Conservation (phyloP, 2,329 filamentous ascomycete species). For the Decorospora gaudefroyi region DNA sequence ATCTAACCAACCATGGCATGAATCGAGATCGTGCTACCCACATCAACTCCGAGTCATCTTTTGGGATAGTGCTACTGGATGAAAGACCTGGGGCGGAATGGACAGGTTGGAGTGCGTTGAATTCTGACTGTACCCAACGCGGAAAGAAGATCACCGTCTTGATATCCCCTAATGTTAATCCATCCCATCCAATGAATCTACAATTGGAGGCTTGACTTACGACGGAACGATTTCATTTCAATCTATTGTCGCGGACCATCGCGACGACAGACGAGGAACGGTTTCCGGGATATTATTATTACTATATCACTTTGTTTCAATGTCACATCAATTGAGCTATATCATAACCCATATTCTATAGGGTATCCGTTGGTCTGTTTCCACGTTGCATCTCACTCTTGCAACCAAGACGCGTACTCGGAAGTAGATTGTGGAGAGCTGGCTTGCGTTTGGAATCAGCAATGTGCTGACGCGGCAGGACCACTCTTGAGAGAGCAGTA, state of each 20-base stretch:
- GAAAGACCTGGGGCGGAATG: too few relatives aligned
- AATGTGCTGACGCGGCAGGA: neutral
- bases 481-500: neutral
- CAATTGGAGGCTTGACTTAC: slow-evolving; percentile 16
- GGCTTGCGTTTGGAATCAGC: neutral
- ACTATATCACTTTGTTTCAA: slow-evolving; percentile 1
- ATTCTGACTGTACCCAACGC: too few relatives aligned
- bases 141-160: too few relatives aligned
- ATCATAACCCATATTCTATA: neutral
- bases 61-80: too few relatives aligned
- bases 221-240: slow-evolving; percentile 17
- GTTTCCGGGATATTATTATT: slow-evolving; percentile 1
- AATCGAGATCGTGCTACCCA: too few relatives aligned
- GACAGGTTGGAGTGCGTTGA: too few relatives aligned
- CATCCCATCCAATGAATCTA: too few relatives aligned
- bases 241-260: slow-evolving; percentile 1
- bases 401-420: neutral
- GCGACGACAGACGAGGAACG: slow-evolving; percentile 7
- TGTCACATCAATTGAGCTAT: neutral
- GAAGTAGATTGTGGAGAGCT: neutral
- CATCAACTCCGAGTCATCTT: too few relatives aligned
- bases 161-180: too few relatives aligned
- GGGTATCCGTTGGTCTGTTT: neutral
- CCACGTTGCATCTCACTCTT: neutral
- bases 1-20: too few relatives aligned